These are phyloP conservation scores for Erythrophleum fordii DNA, from an alignment of 306 rosid genomes.

Conservation along the genomic window DNA sequence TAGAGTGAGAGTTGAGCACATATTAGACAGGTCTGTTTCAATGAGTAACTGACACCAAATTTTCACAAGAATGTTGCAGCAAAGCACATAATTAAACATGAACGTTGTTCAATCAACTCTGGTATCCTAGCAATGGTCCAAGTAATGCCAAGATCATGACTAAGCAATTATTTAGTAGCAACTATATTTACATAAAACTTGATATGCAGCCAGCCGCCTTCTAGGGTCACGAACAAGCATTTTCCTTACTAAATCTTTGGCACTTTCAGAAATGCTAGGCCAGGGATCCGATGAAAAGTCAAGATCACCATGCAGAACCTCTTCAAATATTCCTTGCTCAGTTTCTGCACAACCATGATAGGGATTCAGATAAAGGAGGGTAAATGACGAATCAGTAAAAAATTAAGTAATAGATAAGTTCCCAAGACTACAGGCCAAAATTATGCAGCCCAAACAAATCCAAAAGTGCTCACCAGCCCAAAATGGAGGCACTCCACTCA, in stretches of 20 bases:
- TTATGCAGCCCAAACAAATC: slow-evolving; percentile 19
- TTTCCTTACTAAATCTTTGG: slow-evolving; percentile 91
- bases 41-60: slow-evolving; percentile 19
- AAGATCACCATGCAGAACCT: slow-evolving; percentile 88
- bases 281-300: slow-evolving; percentile 93
- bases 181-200: slow-evolving; percentile 83
- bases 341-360: slow-evolving; percentile 51
- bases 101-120: slow-evolving; percentile 20
- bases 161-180: slow-evolving; percentile 30
- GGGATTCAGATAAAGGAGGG: slow-evolving; percentile 14
- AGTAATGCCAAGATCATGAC: slow-evolving; percentile 23
- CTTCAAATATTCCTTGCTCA: slow-evolving; percentile 93
- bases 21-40: not conserved
- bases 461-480: slow-evolving; percentile 84
- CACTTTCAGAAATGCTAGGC: slow-evolving; percentile 95
- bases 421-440: not conserved
- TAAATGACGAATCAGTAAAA: slow-evolving; percentile 20
- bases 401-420: not conserved
- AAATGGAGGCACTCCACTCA: slow-evolving; percentile 99
- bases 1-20: slow-evolving; percentile 1
- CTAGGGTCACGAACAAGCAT: slow-evolving; percentile 95
- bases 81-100: slow-evolving; percentile 22
- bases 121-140: not conserved
- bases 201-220: slow-evolving; percentile 80
- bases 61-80: slow-evolving; percentile 2